A percentile compares a stretch with the other conserved stretches of the same genome.
Conservation (phyloP, 768 basidiomycete genomes). For the Exsudoporus frostii region DNA sequence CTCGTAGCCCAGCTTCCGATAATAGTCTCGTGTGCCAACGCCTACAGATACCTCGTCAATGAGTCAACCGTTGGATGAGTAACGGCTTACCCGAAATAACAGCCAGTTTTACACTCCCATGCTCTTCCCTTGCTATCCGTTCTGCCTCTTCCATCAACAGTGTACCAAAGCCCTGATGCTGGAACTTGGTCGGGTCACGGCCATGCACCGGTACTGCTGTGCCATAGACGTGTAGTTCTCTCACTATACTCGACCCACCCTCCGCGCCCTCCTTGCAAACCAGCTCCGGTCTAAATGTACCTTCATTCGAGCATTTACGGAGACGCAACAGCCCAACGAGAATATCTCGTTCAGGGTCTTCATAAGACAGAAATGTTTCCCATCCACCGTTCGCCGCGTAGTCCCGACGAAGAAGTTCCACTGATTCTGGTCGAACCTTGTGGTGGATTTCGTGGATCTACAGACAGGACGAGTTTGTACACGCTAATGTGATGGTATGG, state of each 20-base stretch:
- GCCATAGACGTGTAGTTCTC: constrained; percentile 97
- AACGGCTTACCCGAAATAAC: constrained; percentile 84
- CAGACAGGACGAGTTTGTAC: not conserved
- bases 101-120: constrained; percentile 93
- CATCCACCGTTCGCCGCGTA: constrained; percentile 98
- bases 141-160: constrained; percentile 99
- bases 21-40: constrained; percentile 97
- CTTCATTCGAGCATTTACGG: constrained; percentile 94
- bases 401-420: constrained; percentile 92
- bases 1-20: constrained; percentile 89
- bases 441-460: constrained; percentile 99
- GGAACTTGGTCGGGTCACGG: constrained; percentile 96
- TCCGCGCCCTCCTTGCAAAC: constrained; percentile 63
- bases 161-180: constrained; percentile 96
- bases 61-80: not conserved
- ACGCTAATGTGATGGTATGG: not conserved
- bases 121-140: constrained; percentile 94
- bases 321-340: constrained; percentile 89
- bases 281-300: constrained; percentile 93
- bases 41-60: constrained; percentile 41
- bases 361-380: constrained; percentile 99
- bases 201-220: constrained; percentile 98
- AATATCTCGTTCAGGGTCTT: constrained; percentile 96
- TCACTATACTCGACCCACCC: constrained; percentile 86
- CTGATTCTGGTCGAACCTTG: constrained; percentile 92